Percentiles rank a stretch among this genome's conserved stretches.
Conservation (phyloP, 2,329 filamentous ascomycete species). For the Fusarium tricinctum region DNA sequence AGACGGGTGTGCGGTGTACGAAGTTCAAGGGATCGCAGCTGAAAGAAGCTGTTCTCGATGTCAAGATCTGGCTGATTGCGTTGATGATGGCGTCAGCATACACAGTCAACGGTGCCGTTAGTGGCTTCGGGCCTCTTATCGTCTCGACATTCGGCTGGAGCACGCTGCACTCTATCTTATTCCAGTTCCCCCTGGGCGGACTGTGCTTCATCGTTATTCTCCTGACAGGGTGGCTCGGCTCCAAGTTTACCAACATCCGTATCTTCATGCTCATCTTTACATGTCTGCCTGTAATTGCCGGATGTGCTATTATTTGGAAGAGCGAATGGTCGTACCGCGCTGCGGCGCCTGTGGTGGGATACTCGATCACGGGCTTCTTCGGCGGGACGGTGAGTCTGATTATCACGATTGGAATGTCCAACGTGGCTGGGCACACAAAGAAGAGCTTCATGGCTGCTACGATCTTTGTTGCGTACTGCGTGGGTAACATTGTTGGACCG, state of each 20-base stretch:
- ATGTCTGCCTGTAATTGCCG: constrained; percentile 80
- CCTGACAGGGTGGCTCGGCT: constrained; percentile 74
- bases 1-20: constrained; percentile 73
- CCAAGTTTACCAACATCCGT: constrained; percentile 72
- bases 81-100: constrained; percentile 80
- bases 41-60: constrained; percentile 68
- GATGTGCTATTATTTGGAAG: constrained; percentile 82
- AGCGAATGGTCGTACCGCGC: constrained; percentile 74
- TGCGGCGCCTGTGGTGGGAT: constrained; percentile 76
- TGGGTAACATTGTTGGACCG: constrained; percentile 82
- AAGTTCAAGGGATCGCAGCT: constrained; percentile 72
- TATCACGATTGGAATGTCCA: constrained; percentile 69
- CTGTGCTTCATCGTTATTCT: constrained; percentile 78
- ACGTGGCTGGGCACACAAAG: constrained; percentile 82
- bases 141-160: constrained; percentile 78
- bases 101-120: constrained; percentile 79
- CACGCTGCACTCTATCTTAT: constrained; percentile 74
- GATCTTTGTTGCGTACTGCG: constrained; percentile 81
- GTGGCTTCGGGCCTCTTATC: constrained; percentile 78
- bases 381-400: constrained; percentile 75
- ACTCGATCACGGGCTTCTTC: constrained; percentile 80
- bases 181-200: constrained; percentile 80
- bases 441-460: constrained; percentile 82
- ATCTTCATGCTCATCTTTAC: constrained; percentile 74
- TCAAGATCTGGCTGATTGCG: constrained; percentile 74